These are phyloP conservation scores for Lachancea kluyveri DNA, from an alignment of 805 yeast species.

Conservation along the genomic window DNA sequence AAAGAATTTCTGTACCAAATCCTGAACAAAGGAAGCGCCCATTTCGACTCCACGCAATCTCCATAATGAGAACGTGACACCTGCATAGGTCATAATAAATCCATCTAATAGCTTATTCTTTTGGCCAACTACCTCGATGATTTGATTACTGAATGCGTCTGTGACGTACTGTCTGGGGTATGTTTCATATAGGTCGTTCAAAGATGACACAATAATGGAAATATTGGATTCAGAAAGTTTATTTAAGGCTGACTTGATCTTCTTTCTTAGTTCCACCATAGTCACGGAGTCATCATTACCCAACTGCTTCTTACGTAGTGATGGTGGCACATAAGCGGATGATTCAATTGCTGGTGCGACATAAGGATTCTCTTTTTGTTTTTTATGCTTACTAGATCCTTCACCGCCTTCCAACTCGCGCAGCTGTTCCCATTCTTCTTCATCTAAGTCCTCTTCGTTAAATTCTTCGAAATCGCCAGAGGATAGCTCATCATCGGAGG, in stretches of 20 bases:
- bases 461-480: constrained; percentile 40
- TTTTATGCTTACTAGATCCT: constrained; percentile 24
- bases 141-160: constrained; percentile 54
- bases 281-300: constrained; percentile 39
- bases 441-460: constrained; percentile 34
- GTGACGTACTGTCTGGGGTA: constrained; percentile 79
- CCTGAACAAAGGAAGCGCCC: constrained; percentile 82
- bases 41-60: constrained; percentile 78
- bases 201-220: constrained; percentile 58
- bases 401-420: constrained; percentile 26
- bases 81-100: constrained; percentile 73
- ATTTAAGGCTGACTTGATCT: constrained; percentile 79
- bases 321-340: constrained; percentile 78
- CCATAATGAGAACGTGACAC: constrained; percentile 68
- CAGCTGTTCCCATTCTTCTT: constrained; percentile 30
- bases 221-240: constrained; percentile 86
- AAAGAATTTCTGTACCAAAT: constrained; percentile 66
- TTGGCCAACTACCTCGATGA: constrained; percentile 57
- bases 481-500: constrained; percentile 37
- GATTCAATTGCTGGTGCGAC: constrained; percentile 47
- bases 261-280: constrained; percentile 44
- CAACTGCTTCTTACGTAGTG: constrained; percentile 53
- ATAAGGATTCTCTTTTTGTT: constrained; percentile 63
- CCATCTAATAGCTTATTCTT: constrained; percentile 69
- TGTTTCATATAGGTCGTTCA: constrained; percentile 54